Evolutionary conservation across 2,329 filamentous ascomycete species (phyloP), one percentile per base, ranked within the genome.

Genomic region (Colletotrichum sp.): DNA sequence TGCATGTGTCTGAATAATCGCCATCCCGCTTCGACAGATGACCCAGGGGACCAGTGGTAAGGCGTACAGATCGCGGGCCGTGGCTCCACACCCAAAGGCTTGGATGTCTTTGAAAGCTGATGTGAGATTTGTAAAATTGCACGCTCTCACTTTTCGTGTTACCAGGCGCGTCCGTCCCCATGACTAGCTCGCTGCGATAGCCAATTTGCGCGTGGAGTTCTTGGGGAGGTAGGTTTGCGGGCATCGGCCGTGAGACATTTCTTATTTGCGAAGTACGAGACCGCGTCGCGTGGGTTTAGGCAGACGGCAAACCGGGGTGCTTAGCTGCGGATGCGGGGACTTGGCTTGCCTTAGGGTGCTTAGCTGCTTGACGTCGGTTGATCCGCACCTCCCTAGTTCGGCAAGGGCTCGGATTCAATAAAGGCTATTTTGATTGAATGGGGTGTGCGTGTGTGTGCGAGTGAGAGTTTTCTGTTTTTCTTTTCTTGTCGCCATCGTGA

Each of bases 1-100:
- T 75, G 72, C 72, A 65, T 34, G 72, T 66, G 22, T 30, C 49
- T 75, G 72, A 75, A 75, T 75, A 72, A 72, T 72, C 72, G 62
- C 72, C 68, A 44, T 65, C 36, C 36, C 22, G 25, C 36, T 30
- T 29, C 63, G 22, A 25, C 8, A 5, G 5, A 12, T 6, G 11
- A 52, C 44, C 44, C 44, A 65, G 27, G 22, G n/a, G 8, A 49
- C 25, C 63, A n/a, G 36, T 44, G 62, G 27, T 44, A 27, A 65
- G 62, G 22, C 32, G 15, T 16, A 16, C 25, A 65, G 34, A 65
- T 65, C 36, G 63, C 27, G 22, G 34, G 8, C 63, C 22, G 3
- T 15, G 36, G 63, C 63, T 29, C 63, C 63, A 65, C 36, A 44
- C 13, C 8, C 34, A 65, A 16, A 34, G 63, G 39, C 34, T 36